Conservation (phyloP, 2,329 filamentous ascomycete species). For the Aureobasidium lini region DNA sequence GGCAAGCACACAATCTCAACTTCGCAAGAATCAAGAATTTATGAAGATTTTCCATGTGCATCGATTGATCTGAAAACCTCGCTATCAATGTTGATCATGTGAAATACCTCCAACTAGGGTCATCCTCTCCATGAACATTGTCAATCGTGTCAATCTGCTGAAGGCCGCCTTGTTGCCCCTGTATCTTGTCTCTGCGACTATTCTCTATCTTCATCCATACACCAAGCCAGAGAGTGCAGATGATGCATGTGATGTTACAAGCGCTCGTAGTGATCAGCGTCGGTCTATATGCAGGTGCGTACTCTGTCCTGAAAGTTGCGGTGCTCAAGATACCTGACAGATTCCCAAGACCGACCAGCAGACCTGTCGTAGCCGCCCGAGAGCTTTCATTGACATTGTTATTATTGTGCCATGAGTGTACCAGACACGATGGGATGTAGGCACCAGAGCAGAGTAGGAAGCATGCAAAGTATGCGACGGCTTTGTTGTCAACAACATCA, state of each 20-base stretch:
- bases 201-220: slow-evolving; percentile 43
- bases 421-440: slow-evolving; percentile 42
- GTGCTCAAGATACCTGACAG: slow-evolving; percentile 40
- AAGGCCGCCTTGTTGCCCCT: slow-evolving; percentile 18
- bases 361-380: slow-evolving; percentile 41
- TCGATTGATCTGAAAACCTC: too few relatives aligned
- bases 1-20: too few relatives aligned
- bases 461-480: slow-evolving; percentile 43
- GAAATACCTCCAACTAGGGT: neutral
- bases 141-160: neutral
- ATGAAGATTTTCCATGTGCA: too few relatives aligned
- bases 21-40: too few relatives aligned
- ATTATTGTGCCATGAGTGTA: slow-evolving; percentile 47
- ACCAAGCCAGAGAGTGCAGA: slow-evolving; percentile 32
- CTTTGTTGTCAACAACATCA: slow-evolving; percentile 35
- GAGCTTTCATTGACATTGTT: slow-evolving; percentile 46
- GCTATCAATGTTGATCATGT: neutral
- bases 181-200: slow-evolving; percentile 30
- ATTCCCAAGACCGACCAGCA: slow-evolving; percentile 44
- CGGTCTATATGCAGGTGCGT: slow-evolving; percentile 43
- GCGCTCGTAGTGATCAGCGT: slow-evolving; percentile 38
- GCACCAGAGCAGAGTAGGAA: slow-evolving; percentile 41
- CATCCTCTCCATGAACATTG: neutral
- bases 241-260: slow-evolving; percentile 38
- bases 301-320: slow-evolving; percentile 41